phyloP scores from a whole-genome alignment of 2,329 filamentous ascomycete genomes.

The Thelonectria discophora region DNA sequence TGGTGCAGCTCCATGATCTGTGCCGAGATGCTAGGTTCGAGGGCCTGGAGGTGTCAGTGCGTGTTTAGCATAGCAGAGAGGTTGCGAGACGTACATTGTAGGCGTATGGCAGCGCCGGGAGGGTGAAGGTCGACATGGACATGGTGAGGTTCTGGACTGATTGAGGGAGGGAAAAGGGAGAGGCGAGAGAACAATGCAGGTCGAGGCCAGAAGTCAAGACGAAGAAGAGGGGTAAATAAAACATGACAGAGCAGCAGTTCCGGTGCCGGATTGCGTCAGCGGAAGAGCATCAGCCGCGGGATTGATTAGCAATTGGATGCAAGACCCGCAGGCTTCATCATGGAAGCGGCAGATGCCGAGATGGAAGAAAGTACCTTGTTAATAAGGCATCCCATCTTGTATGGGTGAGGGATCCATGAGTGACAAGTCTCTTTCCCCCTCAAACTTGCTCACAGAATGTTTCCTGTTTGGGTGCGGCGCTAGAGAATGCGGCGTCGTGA shows the following conservation, averaged over 20 bases:
- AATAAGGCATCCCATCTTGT: too few species aligned
- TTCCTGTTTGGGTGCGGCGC: slow-evolving; percentile 41
- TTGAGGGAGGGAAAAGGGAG: too few species aligned
- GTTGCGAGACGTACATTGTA: slow-evolving; percentile 67
- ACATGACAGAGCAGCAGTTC: not conserved
- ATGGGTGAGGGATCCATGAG: too few species aligned
- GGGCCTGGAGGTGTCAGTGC: slow-evolving; percentile 57
- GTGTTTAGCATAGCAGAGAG: not conserved
- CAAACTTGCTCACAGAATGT: slow-evolving; percentile 42
- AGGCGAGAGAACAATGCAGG: not conserved
- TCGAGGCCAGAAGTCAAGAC: slow-evolving; percentile 12
- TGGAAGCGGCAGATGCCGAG: not conserved
- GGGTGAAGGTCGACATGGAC: slow-evolving; percentile 60
- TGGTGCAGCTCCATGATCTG: slow-evolving; percentile 87
- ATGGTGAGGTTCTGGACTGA: slow-evolving; percentile 36
- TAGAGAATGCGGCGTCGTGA: slow-evolving; percentile 35
- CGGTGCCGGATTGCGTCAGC: slow-evolving; percentile 26
- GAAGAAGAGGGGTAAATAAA: slow-evolving; percentile 19
- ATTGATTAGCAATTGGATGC: slow-evolving; percentile 12
- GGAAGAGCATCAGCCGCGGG: not conserved
- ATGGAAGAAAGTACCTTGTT: too few species aligned
- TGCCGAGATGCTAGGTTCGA: slow-evolving; percentile 77
- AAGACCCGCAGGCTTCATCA: not conserved
- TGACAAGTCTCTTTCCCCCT: slow-evolving; percentile 21
- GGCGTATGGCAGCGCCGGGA: slow-evolving; percentile 73